These are phyloP conservation scores for Chenopodium album DNA, from an alignment of 148 eudicot genomes.

Conservation along the genomic window DNA sequence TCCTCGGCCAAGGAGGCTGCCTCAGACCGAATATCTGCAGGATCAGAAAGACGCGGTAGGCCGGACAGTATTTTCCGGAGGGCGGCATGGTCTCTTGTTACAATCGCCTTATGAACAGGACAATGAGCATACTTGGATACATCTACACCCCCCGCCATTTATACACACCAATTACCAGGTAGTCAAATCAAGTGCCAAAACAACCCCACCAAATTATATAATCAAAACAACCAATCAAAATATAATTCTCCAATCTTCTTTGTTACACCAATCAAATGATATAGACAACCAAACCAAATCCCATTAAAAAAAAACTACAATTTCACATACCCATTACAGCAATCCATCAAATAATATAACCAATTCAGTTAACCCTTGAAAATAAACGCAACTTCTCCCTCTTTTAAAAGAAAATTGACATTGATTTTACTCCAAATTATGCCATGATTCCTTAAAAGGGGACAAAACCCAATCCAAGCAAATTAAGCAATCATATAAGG, in stretches of 20 bases:
- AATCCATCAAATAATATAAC: neutral
- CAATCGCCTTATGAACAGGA: constrained; percentile 69
- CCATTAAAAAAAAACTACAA: neutral
- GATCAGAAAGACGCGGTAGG: constrained; percentile 65
- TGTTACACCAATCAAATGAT: constrained; percentile 1
- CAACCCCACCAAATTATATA: neutral
- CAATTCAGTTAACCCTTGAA: constrained; percentile 10
- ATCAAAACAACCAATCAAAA: neutral
- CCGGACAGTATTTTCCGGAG: constrained; percentile 54
- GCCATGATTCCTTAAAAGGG: constrained; percentile 11
- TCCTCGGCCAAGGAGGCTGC: constrained; percentile 68
- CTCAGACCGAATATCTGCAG: constrained; percentile 59
- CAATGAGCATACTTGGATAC: constrained; percentile 68
- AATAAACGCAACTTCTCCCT: neutral
- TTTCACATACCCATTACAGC: constrained; percentile 9
- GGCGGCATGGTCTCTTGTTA: constrained; percentile 54
- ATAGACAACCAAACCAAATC: neutral
- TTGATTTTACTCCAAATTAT: constrained; percentile 16
- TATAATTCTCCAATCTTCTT: constrained; percentile 14
- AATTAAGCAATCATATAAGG: constrained; percentile 16
- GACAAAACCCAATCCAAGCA: constrained; percentile 8
- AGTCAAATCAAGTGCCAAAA: neutral
- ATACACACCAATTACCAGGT: neutral
- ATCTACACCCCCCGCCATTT: constrained; percentile 43
- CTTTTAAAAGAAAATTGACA: constrained; percentile 10